phyloP scores from a whole-genome alignment of 768 basidiomycete genomes.

The Cystobasidium tubakii region DNA sequence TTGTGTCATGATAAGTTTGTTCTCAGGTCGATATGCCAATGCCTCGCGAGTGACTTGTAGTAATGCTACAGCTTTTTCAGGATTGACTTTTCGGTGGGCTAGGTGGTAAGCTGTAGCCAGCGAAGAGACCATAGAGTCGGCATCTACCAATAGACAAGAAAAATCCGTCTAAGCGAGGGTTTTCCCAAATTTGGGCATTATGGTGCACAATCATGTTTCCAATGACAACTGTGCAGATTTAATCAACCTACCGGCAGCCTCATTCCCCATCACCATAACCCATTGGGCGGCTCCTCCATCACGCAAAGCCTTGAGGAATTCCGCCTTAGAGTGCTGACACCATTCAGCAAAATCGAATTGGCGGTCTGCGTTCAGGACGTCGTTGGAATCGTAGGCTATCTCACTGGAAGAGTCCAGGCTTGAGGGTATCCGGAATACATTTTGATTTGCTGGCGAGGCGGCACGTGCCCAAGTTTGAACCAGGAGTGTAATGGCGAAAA shows the following conservation, averaged over 20 bases:
- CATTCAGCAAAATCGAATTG: not conserved
- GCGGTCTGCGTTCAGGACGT: too few relatives aligned
- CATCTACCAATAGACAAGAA: conserved; percentile 11
- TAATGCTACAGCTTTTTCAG: conserved; percentile 27
- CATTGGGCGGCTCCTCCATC: not conserved
- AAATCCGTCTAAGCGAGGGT: too few relatives aligned
- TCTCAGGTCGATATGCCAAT: conserved; percentile 27
- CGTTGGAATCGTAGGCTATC: too few relatives aligned
- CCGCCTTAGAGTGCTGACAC: not conserved
- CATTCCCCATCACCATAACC: conserved; percentile 19
- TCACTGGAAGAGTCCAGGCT: too few relatives aligned
- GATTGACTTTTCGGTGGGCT: conserved; percentile 4
- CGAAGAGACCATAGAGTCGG: conserved; percentile 35
- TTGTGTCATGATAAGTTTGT: conserved; percentile 5
- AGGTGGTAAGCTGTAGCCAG: conserved; percentile 27
- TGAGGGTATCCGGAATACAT: too few relatives aligned
- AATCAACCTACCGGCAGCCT: conserved; percentile 21
- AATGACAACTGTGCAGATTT: too few relatives aligned
- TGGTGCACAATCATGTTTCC: too few relatives aligned
- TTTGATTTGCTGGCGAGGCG: too few relatives aligned
- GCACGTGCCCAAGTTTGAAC: too few relatives aligned
- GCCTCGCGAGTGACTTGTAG: conserved; percentile 10
- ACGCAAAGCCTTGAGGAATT: not conserved
- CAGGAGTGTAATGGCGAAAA: too few relatives aligned
- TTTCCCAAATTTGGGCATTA: too few relatives aligned